Base-by-base conservation (phyloP, 2,329 filamentous ascomycete species). In the Ascochyta lentis region DNA sequence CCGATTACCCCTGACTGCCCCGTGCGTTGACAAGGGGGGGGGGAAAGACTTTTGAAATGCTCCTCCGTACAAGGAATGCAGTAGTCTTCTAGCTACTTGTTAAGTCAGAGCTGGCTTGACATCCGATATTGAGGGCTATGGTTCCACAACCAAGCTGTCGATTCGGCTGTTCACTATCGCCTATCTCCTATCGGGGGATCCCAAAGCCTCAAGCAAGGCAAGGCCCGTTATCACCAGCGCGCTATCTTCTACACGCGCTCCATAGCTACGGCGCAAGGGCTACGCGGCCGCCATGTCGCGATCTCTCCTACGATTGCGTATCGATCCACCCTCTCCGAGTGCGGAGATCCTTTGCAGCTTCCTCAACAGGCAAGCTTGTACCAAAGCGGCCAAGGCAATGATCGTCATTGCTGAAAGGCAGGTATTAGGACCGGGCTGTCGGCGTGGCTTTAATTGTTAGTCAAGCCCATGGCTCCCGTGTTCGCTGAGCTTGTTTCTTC, bases 401-500 rank as follows among this genome's bases (percentile, higher is more conserved):
- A 50, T 56, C 47, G 42, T 35, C 53, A 45, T 50, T 40, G 46
- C 44, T n/a, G 16, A 35, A 40, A 46, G 47, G 43, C 47, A 26
- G 27, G 42, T 31, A 35, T 33, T 49, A 54, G 45, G 39, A 24
- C 45, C 39, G 40, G 19, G 27, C 40, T 38, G 24, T 44, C 40
- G 40, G 22, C 22, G 27, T 29, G 49, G 50, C 39, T 50, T 54
- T 56, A 62, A 60, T 42, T 45, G 31, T 39, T 56, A 49, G 39
- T 29, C 57, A 51, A 52, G 40, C 40, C 42, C 42, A 40, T 54
- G 37, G 39, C 43, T 57, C 26, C 41, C 19, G 15, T 43, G 22
- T 34, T 61, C 38, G 41, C 24, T 46, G 49, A 54, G 34, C 58
- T 60, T 55, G 19, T 58, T 53, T 45, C 48, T 40, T 54, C 51